phyloP scores from a whole-genome alignment of 2,329 filamentous ascomycete genomes.

The Lachnellula suecica region DNA sequence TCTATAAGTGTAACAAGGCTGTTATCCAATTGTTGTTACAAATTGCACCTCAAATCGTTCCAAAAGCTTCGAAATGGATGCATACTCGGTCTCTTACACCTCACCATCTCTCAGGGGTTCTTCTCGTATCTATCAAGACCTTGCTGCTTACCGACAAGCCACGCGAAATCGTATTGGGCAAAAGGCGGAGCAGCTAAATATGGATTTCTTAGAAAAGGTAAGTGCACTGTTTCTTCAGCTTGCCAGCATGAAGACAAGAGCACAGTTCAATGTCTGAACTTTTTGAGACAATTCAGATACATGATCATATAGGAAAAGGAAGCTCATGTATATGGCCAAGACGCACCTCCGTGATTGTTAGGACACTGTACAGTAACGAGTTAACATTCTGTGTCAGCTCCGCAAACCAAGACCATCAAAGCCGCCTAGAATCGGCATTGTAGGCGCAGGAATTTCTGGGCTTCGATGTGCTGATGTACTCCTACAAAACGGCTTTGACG shows the following conservation, averaged over 20 bases:
- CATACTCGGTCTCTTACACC: constrained; percentile 25
- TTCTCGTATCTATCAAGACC: constrained; percentile 27
- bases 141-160: constrained; percentile 16
- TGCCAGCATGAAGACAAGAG: no score
- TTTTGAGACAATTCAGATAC: no score
- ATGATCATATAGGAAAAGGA: no score
- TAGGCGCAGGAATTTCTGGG: constrained; percentile 57
- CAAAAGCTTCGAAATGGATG: constrained; percentile 12
- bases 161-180: constrained; percentile 5
- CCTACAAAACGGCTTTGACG: constrained; percentile 49
- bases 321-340: no score
- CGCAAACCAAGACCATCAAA: neutral
- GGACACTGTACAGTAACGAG: neutral
- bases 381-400: neutral
- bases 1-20: no score
- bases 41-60: neutral
- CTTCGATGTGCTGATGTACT: constrained; percentile 56
- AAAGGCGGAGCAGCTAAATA: constrained; percentile 9
- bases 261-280: no score
- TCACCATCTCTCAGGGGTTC: constrained; percentile 18
- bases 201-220: constrained; percentile 15
- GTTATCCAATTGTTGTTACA: neutral
- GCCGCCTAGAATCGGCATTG: constrained; percentile 37
- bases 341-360: no score
- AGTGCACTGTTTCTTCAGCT: no score